Percentiles rank a stretch among this genome's conserved stretches.
Evolutionary conservation across 805 yeast species (phyloP).

Genomic region (Cyberlindnera samutprakarnensis): DNA sequence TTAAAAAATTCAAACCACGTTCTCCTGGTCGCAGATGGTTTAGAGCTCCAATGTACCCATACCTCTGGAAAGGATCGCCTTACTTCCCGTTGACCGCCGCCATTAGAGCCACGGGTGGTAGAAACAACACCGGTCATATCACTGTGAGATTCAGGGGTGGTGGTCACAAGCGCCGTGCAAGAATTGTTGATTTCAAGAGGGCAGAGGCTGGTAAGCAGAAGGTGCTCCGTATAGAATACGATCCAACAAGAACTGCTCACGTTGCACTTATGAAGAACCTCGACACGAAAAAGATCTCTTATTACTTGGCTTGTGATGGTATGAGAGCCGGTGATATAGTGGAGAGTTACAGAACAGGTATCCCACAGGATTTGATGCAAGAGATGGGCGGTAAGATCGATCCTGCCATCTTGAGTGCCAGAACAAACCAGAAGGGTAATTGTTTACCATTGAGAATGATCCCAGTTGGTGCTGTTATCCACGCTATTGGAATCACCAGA

Average conservation of each 20-base stretch:
- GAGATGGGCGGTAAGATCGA: conserved; percentile 91
- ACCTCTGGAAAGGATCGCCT: conserved; percentile 83
- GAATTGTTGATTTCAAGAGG: conserved; percentile 75
- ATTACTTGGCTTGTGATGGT: conserved; percentile 88
- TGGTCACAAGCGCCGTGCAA: conserved; percentile 83
- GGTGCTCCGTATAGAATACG: conserved; percentile 87
- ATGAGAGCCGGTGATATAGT: conserved; percentile 87
- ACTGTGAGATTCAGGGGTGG: conserved; percentile 96
- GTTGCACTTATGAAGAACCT: conserved; percentile 75
- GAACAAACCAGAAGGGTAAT: conserved; percentile 88
- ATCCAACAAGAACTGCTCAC: conserved; percentile 91
- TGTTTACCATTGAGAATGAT: conserved; percentile 89
- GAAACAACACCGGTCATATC: conserved; percentile 82
- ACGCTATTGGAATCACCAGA: conserved; percentile 73
- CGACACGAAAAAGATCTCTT: conserved; percentile 55
- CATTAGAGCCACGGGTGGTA: conserved; percentile 71
- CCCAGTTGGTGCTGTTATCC: conserved; percentile 89
- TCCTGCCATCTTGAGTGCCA: conserved; percentile 82
- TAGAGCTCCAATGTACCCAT: conserved; percentile 79
- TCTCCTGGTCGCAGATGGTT: conserved; percentile 89
- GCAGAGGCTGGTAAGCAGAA: conserved; percentile 60
- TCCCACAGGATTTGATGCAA: conserved; percentile 62
- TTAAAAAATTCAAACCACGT: conserved; percentile 71
- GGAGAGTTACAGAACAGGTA: conserved; percentile 83
- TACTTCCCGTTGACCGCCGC: conserved; percentile 66